These are phyloP conservation scores for Trypanosoma grayi DNA, from an alignment of 208 protist genomes.

Conservation along the genomic window DNA sequence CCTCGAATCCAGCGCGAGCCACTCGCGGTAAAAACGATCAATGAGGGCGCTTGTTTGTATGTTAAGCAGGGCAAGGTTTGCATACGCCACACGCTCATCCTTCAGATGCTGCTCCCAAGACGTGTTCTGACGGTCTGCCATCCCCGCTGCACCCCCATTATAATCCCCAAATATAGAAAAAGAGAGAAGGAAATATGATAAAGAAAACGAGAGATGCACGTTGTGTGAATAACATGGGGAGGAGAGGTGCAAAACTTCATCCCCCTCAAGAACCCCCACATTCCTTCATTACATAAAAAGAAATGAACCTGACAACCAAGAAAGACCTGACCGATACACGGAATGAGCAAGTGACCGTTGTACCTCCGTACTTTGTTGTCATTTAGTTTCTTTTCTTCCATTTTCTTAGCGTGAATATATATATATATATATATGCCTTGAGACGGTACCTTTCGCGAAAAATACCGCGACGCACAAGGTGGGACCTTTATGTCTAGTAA, in stretches of 20 bases:
- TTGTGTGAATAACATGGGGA: too few relatives aligned
- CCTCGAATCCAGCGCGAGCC: slow-evolving; percentile 9
- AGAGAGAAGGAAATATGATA: not conserved
- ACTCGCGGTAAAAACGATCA: slow-evolving; percentile 21
- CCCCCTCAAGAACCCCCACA: too few relatives aligned
- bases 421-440: not conserved
- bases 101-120: slow-evolving; percentile 21
- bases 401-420: not conserved
- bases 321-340: too few relatives aligned
- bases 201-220: not conserved
- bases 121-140: not conserved
- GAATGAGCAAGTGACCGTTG: too few relatives aligned
- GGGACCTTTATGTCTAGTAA: too few relatives aligned
- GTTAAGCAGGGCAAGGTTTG: slow-evolving; percentile 3
- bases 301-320: too few relatives aligned
- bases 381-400: not conserved
- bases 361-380: too few relatives aligned
- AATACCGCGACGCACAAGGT: too few relatives aligned
- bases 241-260: too few relatives aligned
- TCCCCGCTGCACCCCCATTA: not conserved
- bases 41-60: slow-evolving; percentile 15
- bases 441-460: not conserved
- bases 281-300: too few relatives aligned
- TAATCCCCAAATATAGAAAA: slow-evolving; percentile 1
- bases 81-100: slow-evolving; percentile 17